phyloP scores from a whole-genome alignment of 805 yeast genomes.

The Yarrowia bubula region DNA sequence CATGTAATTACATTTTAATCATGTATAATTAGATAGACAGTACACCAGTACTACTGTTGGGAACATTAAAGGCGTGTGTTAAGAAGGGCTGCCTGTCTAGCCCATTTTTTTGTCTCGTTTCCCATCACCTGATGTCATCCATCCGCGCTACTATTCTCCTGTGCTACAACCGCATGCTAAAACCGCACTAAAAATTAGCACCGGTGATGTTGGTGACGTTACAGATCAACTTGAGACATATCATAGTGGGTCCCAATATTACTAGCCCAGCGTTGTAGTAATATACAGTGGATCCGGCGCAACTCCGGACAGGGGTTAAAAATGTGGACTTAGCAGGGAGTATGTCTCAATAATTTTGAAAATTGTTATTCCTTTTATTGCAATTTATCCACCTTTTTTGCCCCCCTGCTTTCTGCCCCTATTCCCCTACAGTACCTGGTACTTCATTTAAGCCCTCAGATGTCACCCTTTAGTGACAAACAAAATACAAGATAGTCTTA shows the following conservation, averaged over 20 bases:
- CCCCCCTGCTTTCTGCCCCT: too few relatives aligned
- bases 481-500: too few relatives aligned
- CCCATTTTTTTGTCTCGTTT: background rate
- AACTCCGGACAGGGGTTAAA: constrained; percentile 1
- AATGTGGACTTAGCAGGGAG: background rate
- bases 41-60: too few relatives aligned
- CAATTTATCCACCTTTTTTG: too few relatives aligned
- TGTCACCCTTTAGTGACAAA: too few relatives aligned
- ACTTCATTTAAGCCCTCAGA: too few relatives aligned
- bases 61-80: background rate
- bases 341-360: background rate
- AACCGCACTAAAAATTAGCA: background rate
- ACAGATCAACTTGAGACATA: background rate
- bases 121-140: background rate
- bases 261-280: constrained; percentile 12
- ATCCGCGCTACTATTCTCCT: background rate
- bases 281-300: background rate
- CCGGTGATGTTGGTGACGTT: constrained; percentile 11
- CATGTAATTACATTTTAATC: too few relatives aligned
- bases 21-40: too few relatives aligned
- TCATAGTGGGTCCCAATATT: background rate
- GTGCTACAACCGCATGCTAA: background rate
- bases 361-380: too few relatives aligned
- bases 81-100: background rate
- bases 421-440: too few relatives aligned